Evolutionary conservation across 208 protist species (phyloP).

Genomic region (Crithidia sp.): DNA sequence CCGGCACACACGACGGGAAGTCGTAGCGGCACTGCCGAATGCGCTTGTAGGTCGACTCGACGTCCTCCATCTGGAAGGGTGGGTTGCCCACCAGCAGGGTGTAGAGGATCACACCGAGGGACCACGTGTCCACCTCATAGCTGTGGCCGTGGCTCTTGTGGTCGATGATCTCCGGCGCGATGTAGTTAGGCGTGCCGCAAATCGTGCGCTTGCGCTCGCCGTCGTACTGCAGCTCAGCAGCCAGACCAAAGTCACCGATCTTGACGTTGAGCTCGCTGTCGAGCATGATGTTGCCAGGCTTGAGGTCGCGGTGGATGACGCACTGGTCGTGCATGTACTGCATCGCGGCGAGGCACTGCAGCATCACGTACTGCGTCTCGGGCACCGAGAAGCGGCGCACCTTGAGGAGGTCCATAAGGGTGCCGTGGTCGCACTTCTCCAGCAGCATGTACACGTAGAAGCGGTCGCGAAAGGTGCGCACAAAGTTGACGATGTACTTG

Average conservation of each 20-base stretch:
- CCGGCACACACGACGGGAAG: constrained; percentile 80
- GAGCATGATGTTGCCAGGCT: constrained; percentile 97
- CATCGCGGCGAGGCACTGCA: constrained; percentile 94
- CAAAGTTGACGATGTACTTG: constrained; percentile 96
- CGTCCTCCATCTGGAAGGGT: constrained; percentile 97
- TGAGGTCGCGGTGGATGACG: constrained; percentile 98
- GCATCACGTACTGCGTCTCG: constrained; percentile 95
- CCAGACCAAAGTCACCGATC: constrained; percentile 96
- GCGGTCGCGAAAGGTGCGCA: constrained; percentile 97
- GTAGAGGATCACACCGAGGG: constrained; percentile 98
- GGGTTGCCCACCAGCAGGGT: constrained; percentile 97
- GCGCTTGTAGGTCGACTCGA: constrained; percentile 96
- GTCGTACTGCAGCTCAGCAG: constrained; percentile 89
- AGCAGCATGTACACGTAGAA: constrained; percentile 98
- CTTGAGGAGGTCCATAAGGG: constrained; percentile 97
- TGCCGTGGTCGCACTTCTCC: constrained; percentile 97
- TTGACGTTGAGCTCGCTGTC: constrained; percentile 90
- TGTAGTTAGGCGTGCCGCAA: constrained; percentile 98
- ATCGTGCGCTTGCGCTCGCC: constrained; percentile 95
- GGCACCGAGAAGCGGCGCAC: constrained; percentile 88
- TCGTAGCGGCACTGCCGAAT: constrained; percentile 94
- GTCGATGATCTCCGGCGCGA: constrained; percentile 95
- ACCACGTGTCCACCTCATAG: constrained; percentile 98
- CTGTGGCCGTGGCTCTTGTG: constrained; percentile 91
- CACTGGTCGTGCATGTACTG: constrained; percentile 95